Evolutionary conservation across 768 basidiomycete genomes (phyloP), one percentile per base, ranked within the genome.

Genomic region (Paxillus rubicundulus): DNA sequence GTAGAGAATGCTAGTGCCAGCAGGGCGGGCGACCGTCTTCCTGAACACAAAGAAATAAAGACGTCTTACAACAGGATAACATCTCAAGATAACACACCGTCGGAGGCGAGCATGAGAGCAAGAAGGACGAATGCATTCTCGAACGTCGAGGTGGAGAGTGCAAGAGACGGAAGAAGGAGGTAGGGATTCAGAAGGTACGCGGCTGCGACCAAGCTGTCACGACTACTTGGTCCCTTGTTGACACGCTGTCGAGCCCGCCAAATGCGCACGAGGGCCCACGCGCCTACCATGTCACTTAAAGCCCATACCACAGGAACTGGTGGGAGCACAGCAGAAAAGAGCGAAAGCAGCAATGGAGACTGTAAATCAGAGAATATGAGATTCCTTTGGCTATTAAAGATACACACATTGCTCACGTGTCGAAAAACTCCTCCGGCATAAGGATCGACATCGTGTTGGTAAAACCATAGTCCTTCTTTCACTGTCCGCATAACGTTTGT

Each of bases 151-250:
- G 91, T 91, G 0, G 95, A 95, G 10, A 85, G 73, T 0, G 92
- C 89, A 7, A 96, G 74, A 28, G 84, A 85, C 0, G 94, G 83
- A 1, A 93, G 74, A 51, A 96, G 68, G 8, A 89, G 70, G 67
- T 97, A 97, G 3, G 97, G 97, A 60, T 98, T 97, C 45, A 96
- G 68, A 17, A 97, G 80, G 70, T 87, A 95, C 42, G 80, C 69
- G 7, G 82, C 76, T 16, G 81, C 85, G 28, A 95, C 74, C 45
- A 90, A 66, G 13, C 72, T 68, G 56, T 87, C 86, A 68, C 85
- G 76, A 34, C 73, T 54, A 50, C 74, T 79, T 13, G 57, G 46
- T 18, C 51, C 39, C 32, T 71, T 70, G 33, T 58, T 61, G 38
- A 82, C 64, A 47, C 77, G 74, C 59, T 81, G 84, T 41, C 89